A percentile compares a stretch with the other conserved stretches of the same genome.
Conservation (phyloP, 805 yeast species). For the Metschnikowia corniflorae region DNA sequence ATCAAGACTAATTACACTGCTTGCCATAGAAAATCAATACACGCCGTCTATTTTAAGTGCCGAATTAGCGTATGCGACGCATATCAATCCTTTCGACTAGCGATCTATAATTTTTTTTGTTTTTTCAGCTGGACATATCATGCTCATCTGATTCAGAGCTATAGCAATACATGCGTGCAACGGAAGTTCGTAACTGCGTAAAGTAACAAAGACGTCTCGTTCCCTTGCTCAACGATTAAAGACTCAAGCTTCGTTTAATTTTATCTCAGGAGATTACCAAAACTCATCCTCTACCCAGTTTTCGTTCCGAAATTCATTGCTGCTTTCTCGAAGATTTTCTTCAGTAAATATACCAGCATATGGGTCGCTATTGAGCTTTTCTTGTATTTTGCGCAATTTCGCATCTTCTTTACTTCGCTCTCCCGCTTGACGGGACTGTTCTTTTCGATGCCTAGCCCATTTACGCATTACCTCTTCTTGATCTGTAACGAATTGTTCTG, state of each 20-base stretch:
- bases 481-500: slow-evolving; percentile 40
- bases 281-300: slow-evolving; percentile 57
- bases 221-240: not conserved
- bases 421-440: slow-evolving; percentile 30
- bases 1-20: slow-evolving; percentile 13
- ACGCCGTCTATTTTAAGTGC: too few relatives aligned
- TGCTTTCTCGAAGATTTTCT: slow-evolving; percentile 40
- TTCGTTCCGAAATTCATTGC: slow-evolving; percentile 47
- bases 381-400: slow-evolving; percentile 37
- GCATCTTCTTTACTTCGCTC: slow-evolving; percentile 32
- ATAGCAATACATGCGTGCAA: too few relatives aligned
- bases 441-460: slow-evolving; percentile 38
- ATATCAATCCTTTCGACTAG: too few relatives aligned
- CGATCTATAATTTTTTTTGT: too few relatives aligned
- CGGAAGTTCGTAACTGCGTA: too few relatives aligned
- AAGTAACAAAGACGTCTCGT: too few relatives aligned
- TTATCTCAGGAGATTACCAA: slow-evolving; percentile 16
- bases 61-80: too few relatives aligned
- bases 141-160: too few relatives aligned
- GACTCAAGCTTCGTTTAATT: too few relatives aligned
- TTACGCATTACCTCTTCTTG: slow-evolving; percentile 29
- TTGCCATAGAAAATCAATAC: not conserved
- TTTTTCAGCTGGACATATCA: too few relatives aligned
- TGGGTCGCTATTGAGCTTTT: slow-evolving; percentile 30
- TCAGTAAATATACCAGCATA: slow-evolving; percentile 47